Conservation (phyloP, 805 yeast genomes). For the Metschnikowia borealis region DNA sequence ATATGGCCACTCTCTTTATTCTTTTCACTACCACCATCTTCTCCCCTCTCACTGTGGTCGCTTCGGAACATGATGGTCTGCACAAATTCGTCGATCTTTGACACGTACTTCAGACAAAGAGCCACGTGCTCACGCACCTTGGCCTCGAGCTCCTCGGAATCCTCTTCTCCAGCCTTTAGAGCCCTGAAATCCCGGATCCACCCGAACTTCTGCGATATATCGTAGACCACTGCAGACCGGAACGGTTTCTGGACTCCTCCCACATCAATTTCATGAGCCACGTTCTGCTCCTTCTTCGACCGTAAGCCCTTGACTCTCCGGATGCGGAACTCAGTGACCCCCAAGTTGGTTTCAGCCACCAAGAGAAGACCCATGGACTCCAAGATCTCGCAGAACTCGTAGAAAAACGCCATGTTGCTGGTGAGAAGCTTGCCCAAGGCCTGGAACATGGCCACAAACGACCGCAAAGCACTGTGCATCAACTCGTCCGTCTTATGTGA, state of each 20-base stretch:
- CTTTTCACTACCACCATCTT: too few relatives aligned
- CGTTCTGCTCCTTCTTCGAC: conserved; percentile 32
- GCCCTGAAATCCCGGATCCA: conserved; percentile 38
- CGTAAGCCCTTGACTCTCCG: conserved; percentile 79
- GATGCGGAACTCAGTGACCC: conserved; percentile 41
- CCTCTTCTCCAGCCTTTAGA: conserved; percentile 3
- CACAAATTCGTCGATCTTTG: conserved; percentile 17
- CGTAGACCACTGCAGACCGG: conserved; percentile 38
- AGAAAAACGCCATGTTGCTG: conserved; percentile 29
- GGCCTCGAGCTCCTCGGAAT: conserved; percentile 7
- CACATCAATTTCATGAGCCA: conserved; percentile 18
- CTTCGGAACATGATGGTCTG: conserved; percentile 17
- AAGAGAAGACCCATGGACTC: conserved; percentile 77
- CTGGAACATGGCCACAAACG: conserved; percentile 1
- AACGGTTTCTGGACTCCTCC: conserved; percentile 21
- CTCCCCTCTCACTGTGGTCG: not conserved
- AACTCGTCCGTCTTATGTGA: conserved; percentile 21
- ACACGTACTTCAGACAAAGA: conserved; percentile 3
- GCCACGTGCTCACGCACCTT: conserved; percentile 3
- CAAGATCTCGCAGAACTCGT: conserved; percentile 51
- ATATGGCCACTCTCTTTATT: too few relatives aligned
- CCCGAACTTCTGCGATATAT: conserved; percentile 34
- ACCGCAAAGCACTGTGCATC: not conserved
- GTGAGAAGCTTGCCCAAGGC: conserved; percentile 27
- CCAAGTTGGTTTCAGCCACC: conserved; percentile 33